Evolutionary conservation across 2,329 filamentous ascomycete genomes (phyloP).

Genomic region (Venturia pyrina): DNA sequence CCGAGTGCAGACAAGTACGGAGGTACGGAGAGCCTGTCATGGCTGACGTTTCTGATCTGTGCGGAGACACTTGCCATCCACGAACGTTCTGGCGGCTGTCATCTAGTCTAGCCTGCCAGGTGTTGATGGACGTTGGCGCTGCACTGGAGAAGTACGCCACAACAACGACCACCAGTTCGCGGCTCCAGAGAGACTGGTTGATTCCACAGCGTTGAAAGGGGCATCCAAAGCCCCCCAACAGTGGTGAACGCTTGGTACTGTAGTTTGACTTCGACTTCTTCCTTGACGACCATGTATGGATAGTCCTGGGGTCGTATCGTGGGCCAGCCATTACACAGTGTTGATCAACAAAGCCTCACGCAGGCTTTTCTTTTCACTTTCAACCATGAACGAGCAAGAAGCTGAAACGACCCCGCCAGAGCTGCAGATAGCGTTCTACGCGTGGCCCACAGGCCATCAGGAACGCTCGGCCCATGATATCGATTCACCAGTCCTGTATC

Average conservation of each 20-base stretch:
- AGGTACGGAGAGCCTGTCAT: not conserved
- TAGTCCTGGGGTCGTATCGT: not conserved
- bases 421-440: not conserved
- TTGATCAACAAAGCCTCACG: not conserved
- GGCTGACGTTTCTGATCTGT: not conserved
- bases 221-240: too few species aligned
- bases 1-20: not conserved
- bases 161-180: not conserved
- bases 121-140: not conserved
- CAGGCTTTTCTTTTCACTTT: not conserved
- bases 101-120: not conserved
- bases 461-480: not conserved
- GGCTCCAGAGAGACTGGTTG: not conserved
- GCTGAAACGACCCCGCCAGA: slow-evolving; percentile 6
- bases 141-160: not conserved
- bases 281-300: too few species aligned
- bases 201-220: not conserved
- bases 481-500: not conserved
- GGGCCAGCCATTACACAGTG: not conserved
- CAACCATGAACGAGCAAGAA: not conserved
- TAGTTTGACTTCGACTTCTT: not conserved
- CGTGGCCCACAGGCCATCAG: not conserved
- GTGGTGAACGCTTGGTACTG: too few species aligned
- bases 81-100: not conserved
- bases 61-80: not conserved